Evolutionary conservation across 2,329 filamentous ascomycete species (phyloP), one percentile per base, ranked within the genome.

Genomic region (Cladosporium sp.): DNA sequence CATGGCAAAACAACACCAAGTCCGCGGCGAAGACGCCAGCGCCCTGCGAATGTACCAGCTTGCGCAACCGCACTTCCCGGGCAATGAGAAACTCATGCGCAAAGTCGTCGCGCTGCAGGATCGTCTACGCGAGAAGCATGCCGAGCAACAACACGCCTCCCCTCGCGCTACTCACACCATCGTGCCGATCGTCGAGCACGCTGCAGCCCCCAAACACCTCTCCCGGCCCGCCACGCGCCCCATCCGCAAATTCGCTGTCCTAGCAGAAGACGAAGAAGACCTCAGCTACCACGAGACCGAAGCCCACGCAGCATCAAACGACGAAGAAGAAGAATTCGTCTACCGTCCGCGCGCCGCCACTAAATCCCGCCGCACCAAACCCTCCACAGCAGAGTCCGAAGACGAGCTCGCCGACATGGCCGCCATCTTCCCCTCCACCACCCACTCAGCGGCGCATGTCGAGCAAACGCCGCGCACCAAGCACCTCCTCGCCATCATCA

Each of bases 1-100:
- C n/a, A 92, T 95, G 84, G 94, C 92, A 1, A 91, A 95, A 70
- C 93, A 97, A 76, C 91, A 96, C 74, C 93, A 93, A 74, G 91
- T 92, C 61, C 85, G 88, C 4, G 92, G 92, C 1, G 91, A 97
- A 70, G 88, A 96, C 60, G 82, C 81, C 3, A 91, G 87, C 36
- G 92, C 93, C 0, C 79, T 98, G 66, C 88, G 87, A 71, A 94
- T 95, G 87, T 97, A 96, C 74, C 89, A 94, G 76, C 82, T 91
- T 69, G 94, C 94, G 0, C 79, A 92, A 61, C 90, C 91, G 0
- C 95, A 88, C 78, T 98, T 98, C 72, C 93, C 93, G 0, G 89
- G 88, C 1, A 95, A 97, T 75, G 84, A 88, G 58, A 97, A 94
- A 79, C 82, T 89, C n/a, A 79, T 79, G 30, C 68, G 76, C 34